Conservation (phyloP, 2,329 filamentous ascomycete genomes). For the Ophiostoma piceae region DNA sequence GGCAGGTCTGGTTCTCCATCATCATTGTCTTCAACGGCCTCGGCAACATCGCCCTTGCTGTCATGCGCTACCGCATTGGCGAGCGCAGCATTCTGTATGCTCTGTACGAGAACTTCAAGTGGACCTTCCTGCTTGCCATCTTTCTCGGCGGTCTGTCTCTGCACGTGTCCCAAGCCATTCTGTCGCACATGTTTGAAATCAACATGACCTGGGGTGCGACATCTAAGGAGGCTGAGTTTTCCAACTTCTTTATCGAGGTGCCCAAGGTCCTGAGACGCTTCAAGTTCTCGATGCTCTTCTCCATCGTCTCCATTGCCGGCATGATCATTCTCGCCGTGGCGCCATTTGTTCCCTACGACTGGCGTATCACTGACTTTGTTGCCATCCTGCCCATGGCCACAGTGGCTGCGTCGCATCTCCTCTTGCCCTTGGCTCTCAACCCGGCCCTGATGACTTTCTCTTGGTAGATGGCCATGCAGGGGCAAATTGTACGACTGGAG, state of each 20-base stretch:
- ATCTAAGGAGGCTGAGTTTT: conserved; percentile 73
- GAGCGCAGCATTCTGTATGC: conserved; percentile 56
- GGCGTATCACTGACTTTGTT: conserved; percentile 65
- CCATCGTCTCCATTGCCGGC: conserved; percentile 50
- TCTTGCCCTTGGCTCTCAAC: conserved; percentile 68
- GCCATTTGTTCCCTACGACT: conserved; percentile 59
- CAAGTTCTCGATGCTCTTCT: conserved; percentile 65
- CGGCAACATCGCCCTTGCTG: conserved; percentile 65
- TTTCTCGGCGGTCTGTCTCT: conserved; percentile 78
- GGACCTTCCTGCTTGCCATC: conserved; percentile 67
- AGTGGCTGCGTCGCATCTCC: conserved; percentile 62
- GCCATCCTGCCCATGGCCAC: conserved; percentile 72
- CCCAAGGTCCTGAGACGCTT: conserved; percentile 74
- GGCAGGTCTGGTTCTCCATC: conserved; percentile 76
- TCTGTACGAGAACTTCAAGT: conserved; percentile 63
- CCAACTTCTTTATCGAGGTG: conserved; percentile 80
- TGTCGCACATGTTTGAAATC: conserved; percentile 79
- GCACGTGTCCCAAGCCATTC: conserved; percentile 72
- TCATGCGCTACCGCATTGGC: conserved; percentile 67
- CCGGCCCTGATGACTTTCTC: conserved; percentile 77
- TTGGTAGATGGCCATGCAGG: conserved; percentile 47
- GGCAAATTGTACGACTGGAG: background rate
- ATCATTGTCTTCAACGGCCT: conserved; percentile 72
- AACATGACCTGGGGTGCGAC: conserved; percentile 85
- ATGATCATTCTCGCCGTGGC: conserved; percentile 62